These are phyloP conservation scores for Boletus calvinii DNA, from an alignment of 1,284 basidiomycete species.

Conservation along the genomic window DNA sequence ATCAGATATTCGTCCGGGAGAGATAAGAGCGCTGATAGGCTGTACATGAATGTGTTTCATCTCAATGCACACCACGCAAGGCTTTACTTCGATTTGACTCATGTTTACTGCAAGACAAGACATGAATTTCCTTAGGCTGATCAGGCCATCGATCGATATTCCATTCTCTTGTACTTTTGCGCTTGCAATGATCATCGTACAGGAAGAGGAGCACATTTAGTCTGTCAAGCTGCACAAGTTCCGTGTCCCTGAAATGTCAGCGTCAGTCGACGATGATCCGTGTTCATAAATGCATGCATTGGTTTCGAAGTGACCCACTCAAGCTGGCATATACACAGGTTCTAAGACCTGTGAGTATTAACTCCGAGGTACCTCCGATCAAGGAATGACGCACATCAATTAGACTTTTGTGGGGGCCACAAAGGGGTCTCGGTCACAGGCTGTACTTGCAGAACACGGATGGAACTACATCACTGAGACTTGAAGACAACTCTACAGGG, in stretches of 20 bases:
- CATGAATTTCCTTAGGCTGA: too few species aligned
- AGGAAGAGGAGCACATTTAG: not conserved
- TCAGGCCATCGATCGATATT: too few species aligned
- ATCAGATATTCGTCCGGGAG: not conserved
- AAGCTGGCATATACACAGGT: not conserved
- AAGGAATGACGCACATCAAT: constrained; percentile 26
- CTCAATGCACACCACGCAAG: not conserved
- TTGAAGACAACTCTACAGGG: not conserved
- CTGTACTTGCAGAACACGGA: not conserved
- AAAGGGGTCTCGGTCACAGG: not conserved
- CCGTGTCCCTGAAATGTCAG: constrained; percentile 4
- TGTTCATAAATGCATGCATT: not conserved
- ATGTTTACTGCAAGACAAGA: not conserved
- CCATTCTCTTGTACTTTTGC: not conserved
- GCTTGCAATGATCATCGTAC: not conserved
- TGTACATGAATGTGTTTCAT: constrained; percentile 7
- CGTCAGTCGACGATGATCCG: constrained; percentile 16
- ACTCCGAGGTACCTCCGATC: constrained; percentile 14
- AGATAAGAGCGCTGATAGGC: constrained; percentile 2
- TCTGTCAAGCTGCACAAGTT: not conserved
- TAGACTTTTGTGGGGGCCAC: constrained; percentile 18
- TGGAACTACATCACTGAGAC: not conserved
- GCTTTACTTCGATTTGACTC: not conserved
- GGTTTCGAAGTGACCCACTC: not conserved
- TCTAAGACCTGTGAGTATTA: not conserved